Conservation (phyloP, 805 yeast genomes). For the Saccharomycopsis amapae region DNA sequence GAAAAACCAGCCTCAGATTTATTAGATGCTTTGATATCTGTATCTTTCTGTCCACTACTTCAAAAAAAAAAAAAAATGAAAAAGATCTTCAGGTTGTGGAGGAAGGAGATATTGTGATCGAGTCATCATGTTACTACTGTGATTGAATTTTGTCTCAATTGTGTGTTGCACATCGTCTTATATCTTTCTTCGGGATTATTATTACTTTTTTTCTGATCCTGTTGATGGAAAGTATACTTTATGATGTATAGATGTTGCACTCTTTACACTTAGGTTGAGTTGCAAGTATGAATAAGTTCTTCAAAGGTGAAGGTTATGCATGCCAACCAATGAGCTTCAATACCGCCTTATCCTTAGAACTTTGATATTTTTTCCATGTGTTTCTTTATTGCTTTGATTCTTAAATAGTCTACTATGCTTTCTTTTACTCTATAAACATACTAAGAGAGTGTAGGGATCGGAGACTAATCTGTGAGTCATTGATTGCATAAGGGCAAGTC, state of each 20-base stretch:
- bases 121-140: conserved; percentile 77
- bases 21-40: conserved; percentile 65
- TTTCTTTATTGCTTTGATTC: too few relatives aligned
- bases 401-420: too few relatives aligned
- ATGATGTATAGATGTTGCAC: conserved; percentile 80
- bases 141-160: conserved; percentile 70
- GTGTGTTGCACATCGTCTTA: conserved; percentile 76
- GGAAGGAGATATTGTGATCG: conserved; percentile 67
- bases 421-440: too few relatives aligned
- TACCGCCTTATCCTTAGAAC: conserved; percentile 23
- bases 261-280: conserved; percentile 76
- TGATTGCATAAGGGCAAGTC: too few relatives aligned
- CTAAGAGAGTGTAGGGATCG: too few relatives aligned
- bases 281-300: conserved; percentile 74
- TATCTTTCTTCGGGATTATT: conserved; percentile 70
- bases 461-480: too few relatives aligned
- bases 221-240: conserved; percentile 77
- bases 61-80: conserved; percentile 44
- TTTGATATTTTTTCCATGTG: too few relatives aligned
- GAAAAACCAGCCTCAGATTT: conserved; percentile 62
- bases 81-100: conserved; percentile 39
- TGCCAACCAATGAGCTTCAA: conserved; percentile 57
- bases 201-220: conserved; percentile 64
- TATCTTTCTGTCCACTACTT: conserved; percentile 51
- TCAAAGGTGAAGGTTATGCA: conserved; percentile 67